Conservation (phyloP, 2,329 filamentous ascomycete genomes). For the Aspergillus felis region DNA sequence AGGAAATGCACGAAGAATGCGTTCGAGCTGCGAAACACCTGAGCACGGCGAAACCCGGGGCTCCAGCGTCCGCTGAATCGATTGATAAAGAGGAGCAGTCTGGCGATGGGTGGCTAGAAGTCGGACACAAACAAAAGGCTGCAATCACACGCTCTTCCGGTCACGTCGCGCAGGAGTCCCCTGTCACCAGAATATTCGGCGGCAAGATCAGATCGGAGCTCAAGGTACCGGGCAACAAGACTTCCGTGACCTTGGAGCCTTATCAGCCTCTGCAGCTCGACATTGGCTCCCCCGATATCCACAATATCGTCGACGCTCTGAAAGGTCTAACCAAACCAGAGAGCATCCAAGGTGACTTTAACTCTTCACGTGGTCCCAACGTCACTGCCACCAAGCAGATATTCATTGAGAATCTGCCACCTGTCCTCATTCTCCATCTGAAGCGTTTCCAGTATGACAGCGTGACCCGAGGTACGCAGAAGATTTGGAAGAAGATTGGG, state of each 20-base stretch:
- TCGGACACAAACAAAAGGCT: constrained; percentile 85
- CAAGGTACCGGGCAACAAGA: constrained; percentile 77
- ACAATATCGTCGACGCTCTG: constrained; percentile 88
- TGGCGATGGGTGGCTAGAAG: constrained; percentile 82
- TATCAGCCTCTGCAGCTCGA: constrained; percentile 94
- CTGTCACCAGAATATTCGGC: constrained; percentile 90
- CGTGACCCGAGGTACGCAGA: constrained; percentile 75
- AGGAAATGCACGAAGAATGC: constrained; percentile 91
- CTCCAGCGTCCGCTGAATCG: constrained; percentile 39
- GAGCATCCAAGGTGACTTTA: constrained; percentile 78
- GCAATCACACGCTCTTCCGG: constrained; percentile 84
- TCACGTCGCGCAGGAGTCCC: constrained; percentile 66
- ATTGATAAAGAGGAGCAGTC: constrained; percentile 36
- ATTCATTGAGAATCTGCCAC: constrained; percentile 86
- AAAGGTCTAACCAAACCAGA: constrained; percentile 80
- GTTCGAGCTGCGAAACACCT: constrained; percentile 65
- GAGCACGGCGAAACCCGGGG: constrained; percentile 40
- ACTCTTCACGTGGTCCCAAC: constrained; percentile 70
- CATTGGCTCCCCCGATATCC: constrained; percentile 80
- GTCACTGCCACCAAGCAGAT: constrained; percentile 86
- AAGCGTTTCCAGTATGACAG: constrained; percentile 97
- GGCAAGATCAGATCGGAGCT: constrained; percentile 88
- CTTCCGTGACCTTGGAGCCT: constrained; percentile 86
- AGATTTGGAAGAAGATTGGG: constrained; percentile 97
- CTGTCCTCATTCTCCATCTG: constrained; percentile 87